A percentile compares a stretch with the other conserved stretches of the same genome.
phyloP scores from a whole-genome alignment of 2,329 filamentous ascomycete genomes.

The Fusarium goolgardi region DNA sequence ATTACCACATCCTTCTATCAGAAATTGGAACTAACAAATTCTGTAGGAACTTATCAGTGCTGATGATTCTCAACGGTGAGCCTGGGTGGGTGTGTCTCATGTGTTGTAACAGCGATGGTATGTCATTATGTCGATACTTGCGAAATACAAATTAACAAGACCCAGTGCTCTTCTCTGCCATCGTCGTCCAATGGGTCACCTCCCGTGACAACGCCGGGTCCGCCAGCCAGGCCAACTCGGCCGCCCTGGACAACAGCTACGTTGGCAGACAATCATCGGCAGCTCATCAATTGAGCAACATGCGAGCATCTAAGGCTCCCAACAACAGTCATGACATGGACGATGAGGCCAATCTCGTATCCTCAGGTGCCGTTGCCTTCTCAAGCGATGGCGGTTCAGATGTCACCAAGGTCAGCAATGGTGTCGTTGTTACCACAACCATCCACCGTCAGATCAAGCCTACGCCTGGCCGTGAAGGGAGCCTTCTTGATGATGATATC shows the following conservation, averaged over 20 bases:
- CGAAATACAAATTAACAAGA: not conserved
- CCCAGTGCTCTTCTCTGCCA: slow-evolving; percentile 68
- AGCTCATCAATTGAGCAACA: slow-evolving; percentile 7
- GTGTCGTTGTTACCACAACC: slow-evolving; percentile 54
- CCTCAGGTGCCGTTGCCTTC: slow-evolving; percentile 31
- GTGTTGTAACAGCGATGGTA: slow-evolving; percentile 73
- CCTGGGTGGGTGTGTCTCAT: slow-evolving; percentile 74
- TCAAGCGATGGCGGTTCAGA: slow-evolving; percentile 40
- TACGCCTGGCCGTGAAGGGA: slow-evolving; percentile 15
- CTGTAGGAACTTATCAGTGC: slow-evolving; percentile 66
- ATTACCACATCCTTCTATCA: not conserved
- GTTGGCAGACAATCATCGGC: slow-evolving; percentile 18
- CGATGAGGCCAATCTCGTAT: slow-evolving; percentile 46
- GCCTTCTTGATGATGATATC: slow-evolving; percentile 26
- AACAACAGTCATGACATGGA: slow-evolving; percentile 38
- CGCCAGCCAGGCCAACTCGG: slow-evolving; percentile 38
- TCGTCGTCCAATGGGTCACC: slow-evolving; percentile 72
- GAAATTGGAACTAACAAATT: slow-evolving; percentile 11
- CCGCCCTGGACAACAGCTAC: slow-evolving; percentile 26
- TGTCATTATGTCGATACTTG: slow-evolving; percentile 37
- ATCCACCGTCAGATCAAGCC: slow-evolving; percentile 52
- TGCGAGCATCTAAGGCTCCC: slow-evolving; percentile 23
- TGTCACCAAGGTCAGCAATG: slow-evolving; percentile 36
- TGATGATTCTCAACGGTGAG: slow-evolving; percentile 69
- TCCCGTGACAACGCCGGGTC: slow-evolving; percentile 58